phyloP scores from a whole-genome alignment of 2,329 filamentous ascomycete species.

The Penicillium expansum region DNA sequence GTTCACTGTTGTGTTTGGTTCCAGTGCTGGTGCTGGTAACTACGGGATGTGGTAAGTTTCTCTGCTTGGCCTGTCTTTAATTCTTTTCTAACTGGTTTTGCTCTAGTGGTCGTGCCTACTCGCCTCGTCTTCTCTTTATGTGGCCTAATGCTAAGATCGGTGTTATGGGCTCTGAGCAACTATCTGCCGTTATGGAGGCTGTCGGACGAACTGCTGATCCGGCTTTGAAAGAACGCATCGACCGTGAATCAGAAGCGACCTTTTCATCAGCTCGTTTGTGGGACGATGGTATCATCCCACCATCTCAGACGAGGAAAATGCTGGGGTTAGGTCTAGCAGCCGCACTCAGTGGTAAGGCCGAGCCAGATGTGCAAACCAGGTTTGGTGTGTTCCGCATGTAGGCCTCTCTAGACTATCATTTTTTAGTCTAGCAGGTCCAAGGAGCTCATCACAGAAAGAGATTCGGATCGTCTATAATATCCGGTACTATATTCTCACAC shows the following conservation, averaged over 20 bases:
- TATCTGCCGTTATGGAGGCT: slow-evolving; percentile 89
- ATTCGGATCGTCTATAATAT: not conserved
- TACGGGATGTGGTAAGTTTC: slow-evolving; percentile 83
- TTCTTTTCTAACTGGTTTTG: slow-evolving; percentile 1
- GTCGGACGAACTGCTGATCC: slow-evolving; percentile 82
- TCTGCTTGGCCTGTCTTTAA: not conserved
- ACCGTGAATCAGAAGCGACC: slow-evolving; percentile 81
- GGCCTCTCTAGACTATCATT: not conserved
- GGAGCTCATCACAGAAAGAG: not conserved
- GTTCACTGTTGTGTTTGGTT: slow-evolving; percentile 94
- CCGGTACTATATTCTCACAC: not conserved
- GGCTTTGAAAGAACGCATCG: slow-evolving; percentile 77
- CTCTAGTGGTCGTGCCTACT: slow-evolving; percentile 76
- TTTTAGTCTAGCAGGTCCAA: not conserved
- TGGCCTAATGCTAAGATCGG: slow-evolving; percentile 97
- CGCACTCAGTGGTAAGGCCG: slow-evolving; percentile 66
- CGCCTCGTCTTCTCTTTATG: slow-evolving; percentile 88
- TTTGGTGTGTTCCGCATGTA: slow-evolving; percentile 86
- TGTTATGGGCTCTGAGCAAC: slow-evolving; percentile 93
- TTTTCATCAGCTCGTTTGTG: slow-evolving; percentile 88
- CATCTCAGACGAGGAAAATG: slow-evolving; percentile 70
- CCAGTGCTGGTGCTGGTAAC: slow-evolving; percentile 89
- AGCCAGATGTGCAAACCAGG: slow-evolving; percentile 57
- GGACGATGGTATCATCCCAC: slow-evolving; percentile 82
- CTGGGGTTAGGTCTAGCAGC: slow-evolving; percentile 70